Percentiles rank a stretch among this genome's conserved stretches.
These are phyloP conservation scores for Aquilaria sinensis DNA, from an alignment of 345 rosid species.

Conservation along the genomic window DNA sequence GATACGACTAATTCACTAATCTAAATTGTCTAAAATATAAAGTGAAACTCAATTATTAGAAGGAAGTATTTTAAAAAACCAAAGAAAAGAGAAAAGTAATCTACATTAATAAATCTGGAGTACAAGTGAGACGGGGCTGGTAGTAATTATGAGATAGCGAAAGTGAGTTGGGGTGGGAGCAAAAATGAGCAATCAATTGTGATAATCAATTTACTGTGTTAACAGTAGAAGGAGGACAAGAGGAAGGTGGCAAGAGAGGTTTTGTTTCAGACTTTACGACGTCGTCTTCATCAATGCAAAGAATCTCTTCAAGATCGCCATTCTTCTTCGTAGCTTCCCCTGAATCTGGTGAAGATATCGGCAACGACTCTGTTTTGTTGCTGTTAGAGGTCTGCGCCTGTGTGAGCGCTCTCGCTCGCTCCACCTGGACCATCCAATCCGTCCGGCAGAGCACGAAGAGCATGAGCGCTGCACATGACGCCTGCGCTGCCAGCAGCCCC, in stretches of 20 bases:
- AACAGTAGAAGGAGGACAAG: neutral
- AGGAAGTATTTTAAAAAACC: too few relatives aligned
- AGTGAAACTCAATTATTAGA: too few relatives aligned
- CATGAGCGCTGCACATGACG: constrained; percentile 78
- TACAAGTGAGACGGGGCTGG: constrained; percentile 8
- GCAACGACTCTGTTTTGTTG: constrained; percentile 10
- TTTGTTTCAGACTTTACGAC: constrained; percentile 40
- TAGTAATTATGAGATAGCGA: neutral
- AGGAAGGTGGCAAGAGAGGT: constrained; percentile 29
- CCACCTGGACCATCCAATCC: constrained; percentile 64
- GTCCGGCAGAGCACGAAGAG: constrained; percentile 54
- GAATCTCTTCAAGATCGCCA: constrained; percentile 30
- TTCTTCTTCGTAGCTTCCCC: constrained; percentile 21
- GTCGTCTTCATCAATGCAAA: constrained; percentile 28
- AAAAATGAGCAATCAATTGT: constrained; percentile 15
- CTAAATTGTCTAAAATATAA: too few relatives aligned
- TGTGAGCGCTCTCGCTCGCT: constrained; percentile 77
- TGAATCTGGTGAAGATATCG: constrained; percentile 4
- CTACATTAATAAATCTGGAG: neutral
- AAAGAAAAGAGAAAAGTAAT: neutral
- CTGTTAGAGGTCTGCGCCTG: constrained; percentile 13
- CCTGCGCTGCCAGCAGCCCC: constrained; percentile 95
- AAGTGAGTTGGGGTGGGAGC: constrained; percentile 13
- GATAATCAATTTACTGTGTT: constrained; percentile 17
- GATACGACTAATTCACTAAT: too few relatives aligned